These are phyloP conservation scores for Sphagnum fallax DNA, from an alignment of 228 moss, liverwort and hornwort genomes.

Conservation along the genomic window DNA sequence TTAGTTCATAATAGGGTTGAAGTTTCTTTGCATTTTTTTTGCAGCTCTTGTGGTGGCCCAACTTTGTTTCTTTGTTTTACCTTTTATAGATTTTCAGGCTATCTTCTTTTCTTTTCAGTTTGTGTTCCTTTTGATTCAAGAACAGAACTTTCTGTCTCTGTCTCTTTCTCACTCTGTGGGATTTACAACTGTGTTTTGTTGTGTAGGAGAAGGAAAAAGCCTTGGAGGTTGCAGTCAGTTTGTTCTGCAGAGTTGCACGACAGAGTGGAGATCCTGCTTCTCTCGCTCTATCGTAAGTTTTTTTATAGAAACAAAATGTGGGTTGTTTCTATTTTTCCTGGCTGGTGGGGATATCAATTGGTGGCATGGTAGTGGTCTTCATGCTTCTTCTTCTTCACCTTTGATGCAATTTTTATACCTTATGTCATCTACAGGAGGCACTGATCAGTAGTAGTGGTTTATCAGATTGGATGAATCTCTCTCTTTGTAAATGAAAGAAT, in stretches of 20 bases:
- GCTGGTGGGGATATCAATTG: too few species aligned
- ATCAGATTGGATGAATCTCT: too few species aligned
- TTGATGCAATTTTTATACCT: not conserved
- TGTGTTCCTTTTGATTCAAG: not conserved
- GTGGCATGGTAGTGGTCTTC: too few species aligned
- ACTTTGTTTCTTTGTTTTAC: too few species aligned
- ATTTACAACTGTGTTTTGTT: not conserved
- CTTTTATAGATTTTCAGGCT: not conserved
- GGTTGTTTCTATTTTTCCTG: not conserved
- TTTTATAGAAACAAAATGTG: too few species aligned
- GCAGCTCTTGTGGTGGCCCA: too few species aligned
- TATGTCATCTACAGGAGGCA: too few species aligned
- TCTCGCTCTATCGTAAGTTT: slow-evolving; percentile 66
- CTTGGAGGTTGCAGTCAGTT: slow-evolving; percentile 76
- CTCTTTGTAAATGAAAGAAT: too few species aligned
- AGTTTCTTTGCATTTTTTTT: too few species aligned
- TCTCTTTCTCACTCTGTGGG: not conserved
- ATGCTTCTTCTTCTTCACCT: not conserved
- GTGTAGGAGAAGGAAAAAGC: slow-evolving; percentile 88
- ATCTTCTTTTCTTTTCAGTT: not conserved
- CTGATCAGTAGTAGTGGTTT: too few species aligned
- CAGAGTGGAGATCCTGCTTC: slow-evolving; percentile 67
- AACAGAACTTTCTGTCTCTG: not conserved
- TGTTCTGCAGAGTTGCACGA: slow-evolving; percentile 73
- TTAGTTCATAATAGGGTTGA: too few species aligned